These are phyloP conservation scores for Tolypocladium capitatum DNA, from an alignment of 2,329 filamentous ascomycete species.

Conservation along the genomic window DNA sequence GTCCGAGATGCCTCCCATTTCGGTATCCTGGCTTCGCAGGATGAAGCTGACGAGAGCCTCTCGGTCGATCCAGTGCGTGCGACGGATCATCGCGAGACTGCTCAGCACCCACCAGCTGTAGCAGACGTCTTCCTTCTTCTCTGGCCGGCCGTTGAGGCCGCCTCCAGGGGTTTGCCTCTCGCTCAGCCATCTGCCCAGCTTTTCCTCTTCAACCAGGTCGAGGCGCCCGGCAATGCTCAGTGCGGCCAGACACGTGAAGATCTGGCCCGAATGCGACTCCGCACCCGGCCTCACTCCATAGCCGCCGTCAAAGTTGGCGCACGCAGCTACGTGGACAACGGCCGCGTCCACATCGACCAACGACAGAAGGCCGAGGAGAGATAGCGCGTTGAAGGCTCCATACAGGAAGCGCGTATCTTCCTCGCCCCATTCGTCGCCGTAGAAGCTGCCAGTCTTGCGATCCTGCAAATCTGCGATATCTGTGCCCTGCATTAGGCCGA, in stretches of 20 bases:
- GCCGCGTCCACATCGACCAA: slow-evolving; percentile 70
- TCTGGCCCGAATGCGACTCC: slow-evolving; percentile 89
- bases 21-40: slow-evolving; percentile 72
- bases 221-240: slow-evolving; percentile 71
- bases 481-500: slow-evolving; percentile 14
- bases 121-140: slow-evolving; percentile 93
- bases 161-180: slow-evolving; percentile 81
- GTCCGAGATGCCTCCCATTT: slow-evolving; percentile 77
- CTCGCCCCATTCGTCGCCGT: slow-evolving; percentile 93
- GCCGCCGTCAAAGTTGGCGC: slow-evolving; percentile 87
- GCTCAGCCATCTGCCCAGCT: slow-evolving; percentile 78
- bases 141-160: slow-evolving; percentile 84
- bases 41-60: slow-evolving; percentile 72
- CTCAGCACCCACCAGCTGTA: slow-evolving; percentile 99
- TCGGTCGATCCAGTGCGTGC: slow-evolving; percentile 85
- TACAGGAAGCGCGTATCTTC: slow-evolving; percentile 92
- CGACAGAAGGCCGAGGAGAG: slow-evolving; percentile 60
- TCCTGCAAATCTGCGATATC: slow-evolving; percentile 78
- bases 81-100: slow-evolving; percentile 77
- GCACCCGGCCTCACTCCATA: slow-evolving; percentile 83
- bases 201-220: slow-evolving; percentile 71
- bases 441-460: slow-evolving; percentile 68
- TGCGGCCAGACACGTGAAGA: slow-evolving; percentile 86
- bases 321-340: slow-evolving; percentile 64
- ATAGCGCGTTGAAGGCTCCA: slow-evolving; percentile 77